Evolutionary conservation across 768 basidiomycete species (phyloP).

Genomic region (Hysterangium stoloniferum): DNA sequence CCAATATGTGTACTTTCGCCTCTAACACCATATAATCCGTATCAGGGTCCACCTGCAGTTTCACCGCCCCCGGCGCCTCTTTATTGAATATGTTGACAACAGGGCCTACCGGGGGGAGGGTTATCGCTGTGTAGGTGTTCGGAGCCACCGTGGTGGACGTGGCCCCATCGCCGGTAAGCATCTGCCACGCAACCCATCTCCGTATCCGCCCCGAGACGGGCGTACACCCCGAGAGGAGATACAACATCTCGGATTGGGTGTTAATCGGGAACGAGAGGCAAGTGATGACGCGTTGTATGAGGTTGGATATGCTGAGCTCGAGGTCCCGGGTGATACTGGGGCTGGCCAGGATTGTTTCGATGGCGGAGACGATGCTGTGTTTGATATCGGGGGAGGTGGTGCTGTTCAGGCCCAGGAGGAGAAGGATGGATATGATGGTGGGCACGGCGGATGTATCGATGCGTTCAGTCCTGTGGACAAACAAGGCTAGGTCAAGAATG

Average conservation of each 20-base stretch:
- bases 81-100: constrained; percentile 41
- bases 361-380: constrained; percentile 37
- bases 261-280: neutral
- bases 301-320: constrained; percentile 14
- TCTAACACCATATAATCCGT: constrained; percentile 56
- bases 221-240: constrained; percentile 8
- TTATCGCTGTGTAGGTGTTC: constrained; percentile 27
- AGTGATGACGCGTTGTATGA: neutral
- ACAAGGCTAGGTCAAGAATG: neutral
- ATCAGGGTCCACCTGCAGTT: constrained; percentile 31
- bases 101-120: constrained; percentile 43
- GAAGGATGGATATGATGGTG: constrained; percentile 35
- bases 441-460: neutral
- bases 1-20: constrained; percentile 49
- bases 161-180: constrained; percentile 30
- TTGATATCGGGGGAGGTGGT: constrained; percentile 36
- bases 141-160: neutral
- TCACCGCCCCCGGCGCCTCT: constrained; percentile 30
- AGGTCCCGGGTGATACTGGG: constrained; percentile 25
- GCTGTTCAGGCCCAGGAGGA: constrained; percentile 52
- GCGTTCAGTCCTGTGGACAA: neutral
- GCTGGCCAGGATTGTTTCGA: constrained; percentile 39
- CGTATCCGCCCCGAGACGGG: constrained; percentile 6
- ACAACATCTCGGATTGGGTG: neutral
- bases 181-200: constrained; percentile 45